These are phyloP conservation scores for Pichia pseudocactophila DNA, from an alignment of 805 yeast genomes.

Conservation along the genomic window DNA sequence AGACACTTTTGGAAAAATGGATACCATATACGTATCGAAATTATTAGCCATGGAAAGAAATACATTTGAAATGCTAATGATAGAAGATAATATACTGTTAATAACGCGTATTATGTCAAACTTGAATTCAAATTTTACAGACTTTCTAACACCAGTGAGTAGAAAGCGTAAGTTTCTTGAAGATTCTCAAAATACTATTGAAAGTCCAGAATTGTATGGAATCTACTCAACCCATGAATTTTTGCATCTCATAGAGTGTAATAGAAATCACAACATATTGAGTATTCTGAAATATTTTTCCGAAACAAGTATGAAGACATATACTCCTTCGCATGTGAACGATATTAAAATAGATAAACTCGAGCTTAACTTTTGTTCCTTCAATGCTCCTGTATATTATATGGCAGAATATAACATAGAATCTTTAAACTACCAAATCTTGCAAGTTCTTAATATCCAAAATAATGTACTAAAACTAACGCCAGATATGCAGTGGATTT, in stretches of 20 bases:
- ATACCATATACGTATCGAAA: not conserved
- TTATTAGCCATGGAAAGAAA: not conserved
- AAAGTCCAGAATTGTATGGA: not conserved
- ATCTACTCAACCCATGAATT: not conserved
- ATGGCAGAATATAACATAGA: not conserved
- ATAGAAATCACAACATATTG: not conserved
- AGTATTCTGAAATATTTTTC: not conserved
- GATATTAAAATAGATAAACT: not conserved
- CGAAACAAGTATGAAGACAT: not conserved
- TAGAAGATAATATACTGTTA: not conserved
- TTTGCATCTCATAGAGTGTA: not conserved
- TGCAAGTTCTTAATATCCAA: not conserved
- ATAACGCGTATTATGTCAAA: not conserved
- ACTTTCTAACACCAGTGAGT: not conserved
- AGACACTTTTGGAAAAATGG: not conserved
- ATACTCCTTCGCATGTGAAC: not conserved
- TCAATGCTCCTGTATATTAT: not conserved
- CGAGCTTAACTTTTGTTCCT: not conserved
- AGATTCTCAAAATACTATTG: not conserved
- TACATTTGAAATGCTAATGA: not conserved
- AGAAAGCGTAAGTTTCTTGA: not conserved
- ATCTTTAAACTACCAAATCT: not conserved
- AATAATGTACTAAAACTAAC: not conserved
- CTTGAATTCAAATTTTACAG: not conserved
- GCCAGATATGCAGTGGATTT: constrained; percentile 6